A percentile compares a stretch with the other conserved stretches of the same genome.
phyloP scores from a whole-genome alignment of 352 stramenopile species.

The Phytophthora sojae region DNA sequence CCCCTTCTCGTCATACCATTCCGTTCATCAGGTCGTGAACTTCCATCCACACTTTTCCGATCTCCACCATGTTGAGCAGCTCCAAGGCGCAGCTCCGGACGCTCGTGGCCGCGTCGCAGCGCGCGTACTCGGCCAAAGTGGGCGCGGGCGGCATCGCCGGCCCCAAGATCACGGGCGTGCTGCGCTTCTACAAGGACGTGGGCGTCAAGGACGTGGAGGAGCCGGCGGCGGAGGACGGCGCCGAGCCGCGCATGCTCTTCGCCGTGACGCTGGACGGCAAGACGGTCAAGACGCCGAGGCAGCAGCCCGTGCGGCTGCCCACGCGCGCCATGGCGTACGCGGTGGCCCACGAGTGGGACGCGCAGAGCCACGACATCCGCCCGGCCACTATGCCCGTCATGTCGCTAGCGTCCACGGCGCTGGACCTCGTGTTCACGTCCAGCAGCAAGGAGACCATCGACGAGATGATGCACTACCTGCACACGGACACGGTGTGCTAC shows the following conservation, averaged over 20 bases:
- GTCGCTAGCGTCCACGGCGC: conserved; percentile 82
- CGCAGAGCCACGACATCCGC: conserved; percentile 76
- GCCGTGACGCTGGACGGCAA: conserved; percentile 85
- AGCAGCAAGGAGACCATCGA: conserved; percentile 66
- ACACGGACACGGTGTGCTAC: conserved; percentile 92
- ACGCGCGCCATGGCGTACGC: conserved; percentile 73
- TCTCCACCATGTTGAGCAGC: conserved; percentile 38
- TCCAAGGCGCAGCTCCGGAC: conserved; percentile 32
- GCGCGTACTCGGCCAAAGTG: conserved; percentile 58
- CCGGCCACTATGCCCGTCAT: conserved; percentile 90
- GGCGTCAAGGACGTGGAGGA: conserved; percentile 66
- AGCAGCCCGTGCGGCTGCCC: conserved; percentile 68
- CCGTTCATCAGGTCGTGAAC: conserved; percentile 4
- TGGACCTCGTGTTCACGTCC: conserved; percentile 71
- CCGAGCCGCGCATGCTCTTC: conserved; percentile 41
- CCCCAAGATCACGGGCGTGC: conserved; percentile 81
- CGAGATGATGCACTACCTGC: conserved; percentile 89
- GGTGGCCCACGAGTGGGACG: conserved; percentile 88
- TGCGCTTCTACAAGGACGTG: conserved; percentile 88
- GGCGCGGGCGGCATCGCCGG: conserved; percentile 55
- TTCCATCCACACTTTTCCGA: conserved; percentile 14
- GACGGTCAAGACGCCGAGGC: conserved; percentile 79
- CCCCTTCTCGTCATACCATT: conserved; percentile 1
- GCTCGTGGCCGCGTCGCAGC: conserved; percentile 32
- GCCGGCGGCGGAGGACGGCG: conserved; percentile 26